phyloP scores from a whole-genome alignment of 1,284 basidiomycete species.

The Neolentinus lepideus region DNA sequence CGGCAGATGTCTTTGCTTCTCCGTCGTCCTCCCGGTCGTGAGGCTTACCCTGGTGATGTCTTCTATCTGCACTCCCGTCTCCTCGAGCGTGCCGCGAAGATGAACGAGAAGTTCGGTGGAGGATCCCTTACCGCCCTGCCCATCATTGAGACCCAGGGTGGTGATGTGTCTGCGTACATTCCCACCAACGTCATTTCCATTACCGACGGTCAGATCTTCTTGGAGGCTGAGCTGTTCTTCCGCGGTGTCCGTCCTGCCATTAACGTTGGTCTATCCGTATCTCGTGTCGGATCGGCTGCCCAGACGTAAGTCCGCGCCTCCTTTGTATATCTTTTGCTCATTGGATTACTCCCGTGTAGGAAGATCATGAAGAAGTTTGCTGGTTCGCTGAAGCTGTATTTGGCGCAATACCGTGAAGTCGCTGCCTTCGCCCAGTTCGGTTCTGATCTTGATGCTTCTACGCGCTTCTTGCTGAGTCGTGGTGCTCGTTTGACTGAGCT shows the following conservation, averaged over 20 bases:
- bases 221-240: constrained; percentile 99
- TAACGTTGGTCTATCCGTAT: constrained; percentile 99
- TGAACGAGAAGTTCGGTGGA: constrained; percentile 97
- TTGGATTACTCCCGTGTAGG: constrained; percentile 26
- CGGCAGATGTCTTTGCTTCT: constrained; percentile 99
- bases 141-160: constrained; percentile 99
- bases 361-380: constrained; percentile 99
- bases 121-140: constrained; percentile 98
- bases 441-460: constrained; percentile 99
- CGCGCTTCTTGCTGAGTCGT: constrained; percentile 94
- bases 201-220: constrained; percentile 98
- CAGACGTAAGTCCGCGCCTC: constrained; percentile 68
- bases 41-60: constrained; percentile 99
- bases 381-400: constrained; percentile 98
- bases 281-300: constrained; percentile 98
- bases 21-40: constrained; percentile 99
- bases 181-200: constrained; percentile 91
- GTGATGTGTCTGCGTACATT: constrained; percentile 99
- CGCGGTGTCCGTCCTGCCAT: constrained; percentile 99
- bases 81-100: constrained; percentile 99
- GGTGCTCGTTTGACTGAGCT: constrained; percentile 98
- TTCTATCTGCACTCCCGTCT: constrained; percentile 99
- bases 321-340: background rate
- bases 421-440: constrained; percentile 99
- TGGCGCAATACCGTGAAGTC: constrained; percentile 99